Evolutionary conservation across 2,329 filamentous ascomycete genomes (phyloP).

Genomic region (Hypoxylon sp.): DNA sequence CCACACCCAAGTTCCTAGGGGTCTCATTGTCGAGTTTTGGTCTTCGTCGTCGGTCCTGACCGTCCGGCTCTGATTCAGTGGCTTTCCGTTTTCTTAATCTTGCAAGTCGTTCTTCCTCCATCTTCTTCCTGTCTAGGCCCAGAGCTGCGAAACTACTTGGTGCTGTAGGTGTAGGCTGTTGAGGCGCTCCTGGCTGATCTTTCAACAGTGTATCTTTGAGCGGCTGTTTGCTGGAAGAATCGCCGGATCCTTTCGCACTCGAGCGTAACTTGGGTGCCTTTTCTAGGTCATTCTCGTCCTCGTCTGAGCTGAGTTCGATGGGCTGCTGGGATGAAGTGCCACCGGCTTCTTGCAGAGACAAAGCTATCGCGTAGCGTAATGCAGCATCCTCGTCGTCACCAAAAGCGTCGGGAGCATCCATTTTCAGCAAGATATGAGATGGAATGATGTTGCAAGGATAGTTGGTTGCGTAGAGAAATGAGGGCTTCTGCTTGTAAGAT

Average conservation of each 20-base stretch:
- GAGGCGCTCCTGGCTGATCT: conserved; percentile 9
- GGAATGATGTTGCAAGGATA: background rate
- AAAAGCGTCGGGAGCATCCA: conserved; percentile 49
- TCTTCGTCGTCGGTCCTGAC: conserved; percentile 39
- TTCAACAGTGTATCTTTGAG: background rate
- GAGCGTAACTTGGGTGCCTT: conserved; percentile 44
- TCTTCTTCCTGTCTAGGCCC: conserved; percentile 80
- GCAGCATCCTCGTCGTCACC: conserved; percentile 70
- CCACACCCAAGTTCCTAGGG: background rate
- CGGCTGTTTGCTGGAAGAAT: conserved; percentile 3
- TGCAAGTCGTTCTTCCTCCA: conserved; percentile 87
- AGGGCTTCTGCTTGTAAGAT: background rate
- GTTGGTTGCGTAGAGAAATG: background rate
- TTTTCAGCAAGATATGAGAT: conserved; percentile 19
- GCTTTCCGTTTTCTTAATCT: conserved; percentile 75
- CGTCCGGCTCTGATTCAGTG: conserved; percentile 41
- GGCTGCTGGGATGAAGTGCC: conserved; percentile 41
- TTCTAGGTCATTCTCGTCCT: conserved; percentile 53
- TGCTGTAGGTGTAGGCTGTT: conserved; percentile 28
- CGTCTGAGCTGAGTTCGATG: conserved; percentile 56
- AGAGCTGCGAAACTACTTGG: conserved; percentile 55
- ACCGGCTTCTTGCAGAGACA: conserved; percentile 63
- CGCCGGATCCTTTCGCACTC: conserved; percentile 40
- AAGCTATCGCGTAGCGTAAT: conserved; percentile 71
- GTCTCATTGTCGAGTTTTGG: conserved; percentile 36